Evolutionary conservation across 2,329 filamentous ascomycete species (phyloP), one percentile per base, ranked within the genome.

Genomic region (Beauveria bassiana): DNA sequence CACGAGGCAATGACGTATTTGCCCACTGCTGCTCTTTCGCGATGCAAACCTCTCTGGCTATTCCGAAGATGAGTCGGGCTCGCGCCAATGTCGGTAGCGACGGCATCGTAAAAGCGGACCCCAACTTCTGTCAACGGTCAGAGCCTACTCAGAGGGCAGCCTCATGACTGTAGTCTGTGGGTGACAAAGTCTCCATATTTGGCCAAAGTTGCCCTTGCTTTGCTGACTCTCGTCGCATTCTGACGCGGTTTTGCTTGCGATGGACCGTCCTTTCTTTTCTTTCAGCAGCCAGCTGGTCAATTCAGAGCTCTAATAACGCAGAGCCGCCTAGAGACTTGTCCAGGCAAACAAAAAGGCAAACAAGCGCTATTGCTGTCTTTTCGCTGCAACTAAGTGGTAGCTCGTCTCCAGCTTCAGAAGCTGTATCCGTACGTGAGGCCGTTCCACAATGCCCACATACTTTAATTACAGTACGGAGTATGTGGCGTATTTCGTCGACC

Each of bases 21-120:
- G 18, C 12, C n/a, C 6, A 8, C n/a, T 20, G 24, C 52, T 45
- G 40, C 26, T 59, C n/a, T 22, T 31, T 59, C 24, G 22, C 24
- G 47, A 59, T 52, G 22, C 22, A 51, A 38, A 24, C 5, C 24
- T 51, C 57, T 24, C n/a, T 53, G 8, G 47, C 40, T 26, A 50
- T 20, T n/a, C 50, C 28, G 58, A 42, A 60, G 53, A 47, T 60
- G 58, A 60, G 45, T 60, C 20, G 42, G 58, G 6, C 40, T 54
- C 58, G 50, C 58, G 58, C 50, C 50, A 60, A 60, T 28, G 42
- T 60, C 58, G 58, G 58, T 53, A 60, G 58, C 40, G 42, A 60
- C 58, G 58, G 58, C 58, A 60, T 60, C 50, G 58, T 47, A 60
- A 60, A 60, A 53, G 58, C 50, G 58, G 58, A 47, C 38, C 38